phyloP scores from a whole-genome alignment of 768 basidiomycete genomes.

The Dioszegia crocea region DNA sequence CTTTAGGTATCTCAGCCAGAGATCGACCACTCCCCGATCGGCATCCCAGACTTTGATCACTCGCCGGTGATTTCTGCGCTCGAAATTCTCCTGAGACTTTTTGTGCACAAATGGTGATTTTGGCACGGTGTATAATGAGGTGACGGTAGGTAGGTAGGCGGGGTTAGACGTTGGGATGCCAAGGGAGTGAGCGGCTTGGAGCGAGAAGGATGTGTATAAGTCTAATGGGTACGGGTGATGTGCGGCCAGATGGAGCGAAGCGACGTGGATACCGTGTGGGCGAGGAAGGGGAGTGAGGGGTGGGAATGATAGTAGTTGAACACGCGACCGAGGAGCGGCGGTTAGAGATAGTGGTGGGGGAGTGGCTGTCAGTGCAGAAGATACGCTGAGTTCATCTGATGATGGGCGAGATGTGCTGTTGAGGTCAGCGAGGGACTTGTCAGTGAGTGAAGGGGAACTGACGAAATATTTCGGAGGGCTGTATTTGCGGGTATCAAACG shows the following conservation, averaged over 20 bases:
- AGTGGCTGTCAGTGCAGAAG: neutral
- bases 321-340: neutral
- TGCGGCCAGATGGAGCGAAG: constrained; percentile 75
- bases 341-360: neutral
- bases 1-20: constrained; percentile 74
- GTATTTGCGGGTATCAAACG: neutral
- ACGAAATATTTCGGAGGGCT: neutral
- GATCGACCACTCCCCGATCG: constrained; percentile 67
- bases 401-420: neutral
- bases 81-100: constrained; percentile 93
- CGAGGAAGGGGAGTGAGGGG: constrained; percentile 11
- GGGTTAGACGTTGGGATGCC: constrained; percentile 56
- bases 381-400: neutral
- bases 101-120: constrained; percentile 86
- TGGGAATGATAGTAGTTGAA: constrained; percentile 13
- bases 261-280: constrained; percentile 57
- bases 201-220: constrained; percentile 76
- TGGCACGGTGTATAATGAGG: constrained; percentile 77
- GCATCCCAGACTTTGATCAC: constrained; percentile 89
- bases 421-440: neutral
- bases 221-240: constrained; percentile 63
- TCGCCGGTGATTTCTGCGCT: constrained; percentile 74
- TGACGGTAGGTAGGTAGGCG: constrained; percentile 51
- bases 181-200: constrained; percentile 80
- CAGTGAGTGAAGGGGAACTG: neutral